Base-by-base conservation (phyloP, 148 eudicot species). In the Vaccinium darrowii region DNA sequence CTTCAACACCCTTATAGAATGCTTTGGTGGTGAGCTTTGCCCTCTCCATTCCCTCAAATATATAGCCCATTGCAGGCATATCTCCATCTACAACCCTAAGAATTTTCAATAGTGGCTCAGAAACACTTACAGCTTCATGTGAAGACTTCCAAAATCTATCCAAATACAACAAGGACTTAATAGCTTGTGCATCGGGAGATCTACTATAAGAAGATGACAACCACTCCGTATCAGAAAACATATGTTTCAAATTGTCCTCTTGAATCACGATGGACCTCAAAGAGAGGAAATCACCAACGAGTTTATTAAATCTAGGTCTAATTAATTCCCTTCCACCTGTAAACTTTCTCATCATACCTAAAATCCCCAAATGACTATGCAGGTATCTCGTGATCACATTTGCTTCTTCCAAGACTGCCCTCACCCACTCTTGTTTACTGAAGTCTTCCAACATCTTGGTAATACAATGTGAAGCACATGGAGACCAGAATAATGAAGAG, bases 11-110 rank as follows among this genome's bases (percentile, higher is more conserved):
- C 27, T 85, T 84, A 79, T 89, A 87, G 78, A 67, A 87, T 77
- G 84, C 82, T 77, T 89, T 89, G 63, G 86, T 86, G 3, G 13
- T 78, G 43, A 60, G 19, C 69, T 89, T 89, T 84, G 89, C 88
- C 75, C 88, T 87, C 84, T 85, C 89, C 78, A 87, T 85, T 81
- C 88, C 91, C 86, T 85, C 88, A 58, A 85, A 87, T 60, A 89
- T 60, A 84, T 89, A 87, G 79, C 88, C 91, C 82, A 87, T 89
- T 11, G 88, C 91, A 78, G 89, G 88, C 91, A 89, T 89, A 79
- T 89, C 91, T 14, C 91, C 89, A 74, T 89, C 89, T 39, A 89
- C 80, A 43, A 86, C 82, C 84, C 91, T 89, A 5, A 89, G 88
- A 52, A 89, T 43, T 85, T 89, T 89, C 65, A 89, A 49, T 53